Conservation (phyloP, 2,329 filamentous ascomycete species). For the Xylaria sp. region DNA sequence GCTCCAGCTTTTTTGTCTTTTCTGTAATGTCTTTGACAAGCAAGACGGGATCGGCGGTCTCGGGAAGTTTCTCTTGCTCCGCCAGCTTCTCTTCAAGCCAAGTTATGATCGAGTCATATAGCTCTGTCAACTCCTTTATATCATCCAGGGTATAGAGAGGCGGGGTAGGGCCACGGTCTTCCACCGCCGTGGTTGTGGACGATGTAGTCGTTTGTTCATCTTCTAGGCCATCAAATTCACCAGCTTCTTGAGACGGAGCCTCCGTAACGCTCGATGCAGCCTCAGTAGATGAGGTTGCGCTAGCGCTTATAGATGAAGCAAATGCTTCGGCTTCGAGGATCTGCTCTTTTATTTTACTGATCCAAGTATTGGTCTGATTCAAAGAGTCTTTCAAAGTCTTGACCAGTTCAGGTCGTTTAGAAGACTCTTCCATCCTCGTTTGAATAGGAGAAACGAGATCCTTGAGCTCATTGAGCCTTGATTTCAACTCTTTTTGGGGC, state of each 20-base stretch:
- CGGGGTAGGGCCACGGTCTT: constrained; percentile 66
- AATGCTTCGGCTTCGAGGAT: constrained; percentile 75
- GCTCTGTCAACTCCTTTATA: constrained; percentile 70
- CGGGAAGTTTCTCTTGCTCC: constrained; percentile 75
- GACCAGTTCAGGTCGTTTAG: constrained; percentile 76
- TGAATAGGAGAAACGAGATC: constrained; percentile 82
- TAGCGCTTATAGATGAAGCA: constrained; percentile 64
- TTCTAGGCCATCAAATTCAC: constrained; percentile 79
- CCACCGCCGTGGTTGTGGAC: constrained; percentile 57
- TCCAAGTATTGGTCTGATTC: constrained; percentile 75
- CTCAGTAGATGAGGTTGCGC: constrained; percentile 57
- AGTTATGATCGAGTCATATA: constrained; percentile 69
- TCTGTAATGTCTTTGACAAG: constrained; percentile 76
- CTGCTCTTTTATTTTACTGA: constrained; percentile 75
- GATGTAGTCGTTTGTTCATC: constrained; percentile 66
- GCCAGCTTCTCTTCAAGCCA: constrained; percentile 82
- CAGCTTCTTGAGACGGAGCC: constrained; percentile 58
- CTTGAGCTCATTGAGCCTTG: constrained; percentile 80
- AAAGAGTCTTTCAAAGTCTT: constrained; percentile 76
- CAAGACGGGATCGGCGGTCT: constrained; percentile 79
- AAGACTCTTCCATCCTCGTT: constrained; percentile 77
- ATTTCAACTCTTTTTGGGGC: constrained; percentile 77
- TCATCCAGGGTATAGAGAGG: constrained; percentile 80
- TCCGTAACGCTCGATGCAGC: constrained; percentile 58
- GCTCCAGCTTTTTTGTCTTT: constrained; percentile 77